These are phyloP conservation scores for Mallotus repandus DNA, from an alignment of 441 rosid species.

Conservation along the genomic window DNA sequence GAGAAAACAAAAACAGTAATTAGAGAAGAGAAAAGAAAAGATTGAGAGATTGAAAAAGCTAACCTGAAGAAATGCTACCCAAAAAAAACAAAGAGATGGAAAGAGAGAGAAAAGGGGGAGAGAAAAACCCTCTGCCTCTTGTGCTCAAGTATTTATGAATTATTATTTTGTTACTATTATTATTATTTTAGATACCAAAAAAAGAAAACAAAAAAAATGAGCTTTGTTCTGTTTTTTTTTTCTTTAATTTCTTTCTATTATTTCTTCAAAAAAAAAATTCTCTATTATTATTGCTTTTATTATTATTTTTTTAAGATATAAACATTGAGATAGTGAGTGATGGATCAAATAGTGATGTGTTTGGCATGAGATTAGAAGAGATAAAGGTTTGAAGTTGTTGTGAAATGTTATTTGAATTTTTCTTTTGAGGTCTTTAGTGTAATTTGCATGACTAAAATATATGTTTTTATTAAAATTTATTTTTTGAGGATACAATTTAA, in stretches of 20 bases:
- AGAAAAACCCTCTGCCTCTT: slow-evolving; percentile 32
- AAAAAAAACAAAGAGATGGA: slow-evolving; percentile 30
- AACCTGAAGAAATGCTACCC: slow-evolving; percentile 34
- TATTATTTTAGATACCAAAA: background rate
- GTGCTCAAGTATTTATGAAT: background rate
- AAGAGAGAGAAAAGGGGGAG: slow-evolving; percentile 28
- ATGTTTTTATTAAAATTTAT: too few species aligned
- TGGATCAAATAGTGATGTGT: too few species aligned
- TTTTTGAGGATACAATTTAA: too few species aligned
- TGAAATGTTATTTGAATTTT: too few species aligned
- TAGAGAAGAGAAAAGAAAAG: background rate
- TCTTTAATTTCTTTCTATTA: background rate
- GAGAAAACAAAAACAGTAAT: background rate
- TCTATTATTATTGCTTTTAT: too few species aligned
- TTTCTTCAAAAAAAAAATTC: too few species aligned
- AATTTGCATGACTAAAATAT: too few species aligned
- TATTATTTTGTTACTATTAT: background rate
- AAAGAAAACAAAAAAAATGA: background rate
- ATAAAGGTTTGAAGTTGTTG: too few species aligned
- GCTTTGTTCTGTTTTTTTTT: background rate
- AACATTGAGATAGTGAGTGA: too few species aligned
- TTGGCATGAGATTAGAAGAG: too few species aligned
- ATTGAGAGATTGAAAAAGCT: slow-evolving; percentile 13
- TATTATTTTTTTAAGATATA: too few species aligned
- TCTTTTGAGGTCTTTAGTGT: too few species aligned